phyloP scores from a whole-genome alignment of 176 grass and related monocot genomes.

The Chloris gayana region DNA sequence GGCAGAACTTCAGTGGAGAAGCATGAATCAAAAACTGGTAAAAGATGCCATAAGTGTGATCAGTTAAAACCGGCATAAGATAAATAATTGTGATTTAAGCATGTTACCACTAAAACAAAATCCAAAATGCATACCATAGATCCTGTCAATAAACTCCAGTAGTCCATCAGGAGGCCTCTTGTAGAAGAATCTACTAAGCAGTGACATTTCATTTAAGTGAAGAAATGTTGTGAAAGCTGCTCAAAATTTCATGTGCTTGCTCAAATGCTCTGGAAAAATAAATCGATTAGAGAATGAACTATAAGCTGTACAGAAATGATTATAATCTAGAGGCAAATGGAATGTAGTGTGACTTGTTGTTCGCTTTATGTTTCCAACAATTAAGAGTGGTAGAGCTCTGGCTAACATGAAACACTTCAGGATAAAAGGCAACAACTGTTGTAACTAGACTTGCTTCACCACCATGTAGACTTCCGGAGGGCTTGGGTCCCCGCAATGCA shows the following conservation, averaged over 20 bases:
- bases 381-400: not conserved
- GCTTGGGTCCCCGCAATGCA: not conserved
- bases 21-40: constrained; percentile 99
- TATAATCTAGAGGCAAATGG: constrained; percentile 20
- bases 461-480: not conserved
- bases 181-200: constrained; percentile 99
- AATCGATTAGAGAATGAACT: constrained; percentile 19
- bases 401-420: not conserved
- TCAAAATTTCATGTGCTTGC: constrained; percentile 2
- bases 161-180: constrained; percentile 96
- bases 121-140: constrained; percentile 67
- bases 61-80: constrained; percentile 22
- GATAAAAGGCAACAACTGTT: not conserved
- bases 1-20: constrained; percentile 95
- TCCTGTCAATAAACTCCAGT: constrained; percentile 88
- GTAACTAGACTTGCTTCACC: not conserved
- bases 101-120: constrained; percentile 8
- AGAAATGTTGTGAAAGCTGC: constrained; percentile 21
- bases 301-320: not conserved
- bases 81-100: not conserved
- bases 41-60: constrained; percentile 39
- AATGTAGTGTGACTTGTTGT: not conserved
- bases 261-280: constrained; percentile 25
- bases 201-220: constrained; percentile 82
- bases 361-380: not conserved